These are phyloP conservation scores for Nemophila menziesii DNA, from an alignment of 257 asterid genomes.

Conservation along the genomic window DNA sequence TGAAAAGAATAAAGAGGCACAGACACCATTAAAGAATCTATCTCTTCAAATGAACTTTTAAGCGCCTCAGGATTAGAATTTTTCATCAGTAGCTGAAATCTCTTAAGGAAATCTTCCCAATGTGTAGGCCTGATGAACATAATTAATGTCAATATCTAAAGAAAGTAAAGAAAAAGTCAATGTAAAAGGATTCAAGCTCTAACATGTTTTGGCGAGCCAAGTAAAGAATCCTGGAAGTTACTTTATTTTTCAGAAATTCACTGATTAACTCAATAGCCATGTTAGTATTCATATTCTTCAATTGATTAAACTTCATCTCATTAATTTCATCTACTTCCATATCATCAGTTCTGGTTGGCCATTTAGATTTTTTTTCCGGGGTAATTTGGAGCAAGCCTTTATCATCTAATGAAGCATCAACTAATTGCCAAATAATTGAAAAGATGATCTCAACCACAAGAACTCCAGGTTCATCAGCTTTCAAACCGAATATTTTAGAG, in stretches of 20 bases:
- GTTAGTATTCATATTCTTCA: constrained; percentile 41
- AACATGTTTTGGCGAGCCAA: constrained; percentile 94
- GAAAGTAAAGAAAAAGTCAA: constrained; percentile 5
- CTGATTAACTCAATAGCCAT: constrained; percentile 66
- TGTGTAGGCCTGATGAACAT: constrained; percentile 39
- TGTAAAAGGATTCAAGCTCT: constrained; percentile 35
- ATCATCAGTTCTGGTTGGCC: constrained; percentile 59
- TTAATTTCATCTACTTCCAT: constrained; percentile 58
- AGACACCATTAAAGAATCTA: constrained; percentile 29
- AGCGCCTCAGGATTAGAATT: constrained; percentile 48
- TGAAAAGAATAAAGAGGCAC: constrained; percentile 46
- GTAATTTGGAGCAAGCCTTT: constrained; percentile 69
- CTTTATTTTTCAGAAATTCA: constrained; percentile 56
- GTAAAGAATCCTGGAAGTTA: constrained; percentile 77
- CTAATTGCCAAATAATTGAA: constrained; percentile 69
- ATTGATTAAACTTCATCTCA: constrained; percentile 39
- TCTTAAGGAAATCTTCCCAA: constrained; percentile 59
- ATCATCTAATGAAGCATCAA: constrained; percentile 75
- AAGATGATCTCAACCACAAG: constrained; percentile 53
- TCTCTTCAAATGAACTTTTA: constrained; percentile 32
- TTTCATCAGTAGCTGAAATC: constrained; percentile 47
- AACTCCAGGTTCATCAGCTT: constrained; percentile 40
- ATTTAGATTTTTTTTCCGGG: constrained; percentile 40
- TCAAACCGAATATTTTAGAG: constrained; percentile 42
- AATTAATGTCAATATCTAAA: background rate